Conservation (phyloP, 139 green algal species). For the Micractinium conductrix region DNA sequence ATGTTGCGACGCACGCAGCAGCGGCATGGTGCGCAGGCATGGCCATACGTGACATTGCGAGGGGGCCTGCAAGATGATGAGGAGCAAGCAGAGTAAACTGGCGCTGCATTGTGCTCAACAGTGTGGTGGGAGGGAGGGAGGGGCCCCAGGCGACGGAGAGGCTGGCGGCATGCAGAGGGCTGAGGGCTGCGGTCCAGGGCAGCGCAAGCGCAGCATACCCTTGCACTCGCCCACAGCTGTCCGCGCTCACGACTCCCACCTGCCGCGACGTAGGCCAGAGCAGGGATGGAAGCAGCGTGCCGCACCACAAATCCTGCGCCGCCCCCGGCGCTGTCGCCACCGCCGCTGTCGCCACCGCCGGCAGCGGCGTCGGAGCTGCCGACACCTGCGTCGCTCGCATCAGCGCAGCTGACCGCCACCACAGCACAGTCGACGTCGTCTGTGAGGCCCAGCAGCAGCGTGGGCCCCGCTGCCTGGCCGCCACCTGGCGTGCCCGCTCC, state of each 20-base stretch:
- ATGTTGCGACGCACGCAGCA: neutral
- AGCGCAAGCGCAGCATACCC: too few relatives aligned
- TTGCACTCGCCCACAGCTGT: too few relatives aligned
- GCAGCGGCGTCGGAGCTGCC: neutral
- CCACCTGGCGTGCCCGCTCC: neutral
- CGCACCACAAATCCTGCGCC: neutral
- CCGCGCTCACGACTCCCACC: too few relatives aligned
- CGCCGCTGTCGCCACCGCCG: neutral
- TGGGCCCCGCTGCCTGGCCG: neutral
- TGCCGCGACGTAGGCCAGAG: conserved; percentile 72
- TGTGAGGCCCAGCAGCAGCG: conserved; percentile 54
- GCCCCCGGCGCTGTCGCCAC: neutral
- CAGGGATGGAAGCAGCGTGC: conserved; percentile 62
- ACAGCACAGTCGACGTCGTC: conserved; percentile 77
- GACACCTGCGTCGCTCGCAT: neutral
- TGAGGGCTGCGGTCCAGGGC: too few relatives aligned
- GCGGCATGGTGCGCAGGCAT: too few relatives aligned
- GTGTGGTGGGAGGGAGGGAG: neutral
- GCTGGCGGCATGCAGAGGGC: too few relatives aligned
- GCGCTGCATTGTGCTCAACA: too few relatives aligned
- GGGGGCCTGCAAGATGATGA: too few relatives aligned
- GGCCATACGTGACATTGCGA: too few relatives aligned
- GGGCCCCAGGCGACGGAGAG: neutral
- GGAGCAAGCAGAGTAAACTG: too few relatives aligned
- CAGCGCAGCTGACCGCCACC: conserved; percentile 38